Evolutionary conservation across 768 basidiomycete genomes (phyloP).

Genomic region (Leccinum incarnatum): DNA sequence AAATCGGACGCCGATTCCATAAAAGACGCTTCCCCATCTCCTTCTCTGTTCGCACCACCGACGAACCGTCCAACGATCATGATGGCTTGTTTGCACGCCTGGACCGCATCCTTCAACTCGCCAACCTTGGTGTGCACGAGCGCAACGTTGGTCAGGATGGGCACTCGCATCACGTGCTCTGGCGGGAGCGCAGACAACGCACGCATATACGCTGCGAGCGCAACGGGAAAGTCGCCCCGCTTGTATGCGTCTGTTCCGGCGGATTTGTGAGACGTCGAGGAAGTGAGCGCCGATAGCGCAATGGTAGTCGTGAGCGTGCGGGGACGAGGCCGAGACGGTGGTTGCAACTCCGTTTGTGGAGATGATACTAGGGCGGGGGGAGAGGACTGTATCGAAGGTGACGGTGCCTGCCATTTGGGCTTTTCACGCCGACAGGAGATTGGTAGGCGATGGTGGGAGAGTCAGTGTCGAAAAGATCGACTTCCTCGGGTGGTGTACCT

Average conservation of each 20-base stretch:
- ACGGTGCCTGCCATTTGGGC: constrained; percentile 22
- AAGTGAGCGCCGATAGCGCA: constrained; percentile 46
- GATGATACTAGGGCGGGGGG: not conserved
- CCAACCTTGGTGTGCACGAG: constrained; percentile 75
- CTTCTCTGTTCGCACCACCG: constrained; percentile 32
- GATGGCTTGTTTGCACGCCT: constrained; percentile 65
- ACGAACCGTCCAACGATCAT: constrained; percentile 47
- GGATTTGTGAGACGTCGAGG: constrained; percentile 57
- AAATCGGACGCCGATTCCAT: constrained; percentile 3
- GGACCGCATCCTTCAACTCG: constrained; percentile 55
- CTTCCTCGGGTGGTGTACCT: too few species aligned
- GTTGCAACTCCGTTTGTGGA: not conserved
- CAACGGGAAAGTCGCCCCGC: constrained; percentile 63
- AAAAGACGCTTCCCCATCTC: constrained; percentile 12
- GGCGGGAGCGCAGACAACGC: constrained; percentile 69
- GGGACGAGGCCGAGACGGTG: not conserved
- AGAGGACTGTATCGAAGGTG: constrained; percentile 1
- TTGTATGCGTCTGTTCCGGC: constrained; percentile 70
- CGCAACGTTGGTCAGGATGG: constrained; percentile 85
- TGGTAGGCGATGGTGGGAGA: constrained; percentile 34
- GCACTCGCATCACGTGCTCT: constrained; percentile 64
- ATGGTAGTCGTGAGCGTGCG: constrained; percentile 14
- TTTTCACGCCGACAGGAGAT: constrained; percentile 42
- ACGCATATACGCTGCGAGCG: constrained; percentile 66
- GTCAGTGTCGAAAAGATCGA: too few species aligned